Percentiles rank a stretch among this genome's conserved stretches.
These are phyloP conservation scores for Globisporangium mamillatum DNA, from an alignment of 352 stramenopile genomes.

Conservation along the genomic window DNA sequence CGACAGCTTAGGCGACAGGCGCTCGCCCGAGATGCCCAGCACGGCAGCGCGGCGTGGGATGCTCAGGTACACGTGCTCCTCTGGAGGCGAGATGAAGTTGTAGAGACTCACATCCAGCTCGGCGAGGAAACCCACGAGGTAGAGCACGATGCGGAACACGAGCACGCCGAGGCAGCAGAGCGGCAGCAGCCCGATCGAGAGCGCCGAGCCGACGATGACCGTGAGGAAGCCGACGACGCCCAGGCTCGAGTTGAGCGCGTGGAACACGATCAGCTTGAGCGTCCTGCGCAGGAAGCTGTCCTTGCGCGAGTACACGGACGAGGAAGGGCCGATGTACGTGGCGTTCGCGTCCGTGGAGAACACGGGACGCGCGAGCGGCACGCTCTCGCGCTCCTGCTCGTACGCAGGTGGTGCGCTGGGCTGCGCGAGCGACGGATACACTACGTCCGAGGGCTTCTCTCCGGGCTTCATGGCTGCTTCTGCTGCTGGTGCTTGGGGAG, in stretches of 20 bases:
- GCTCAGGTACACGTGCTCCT: constrained; percentile 49
- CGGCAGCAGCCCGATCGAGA: constrained; percentile 43
- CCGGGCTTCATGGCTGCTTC: constrained; percentile 10
- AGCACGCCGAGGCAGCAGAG: constrained; percentile 56
- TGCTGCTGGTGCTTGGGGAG: background rate
- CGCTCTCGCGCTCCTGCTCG: constrained; percentile 14
- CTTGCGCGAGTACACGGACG: background rate
- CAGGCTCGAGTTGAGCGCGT: constrained; percentile 54
- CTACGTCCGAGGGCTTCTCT: constrained; percentile 19
- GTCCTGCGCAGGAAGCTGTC: constrained; percentile 33
- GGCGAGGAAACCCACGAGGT: constrained; percentile 46
- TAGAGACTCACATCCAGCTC: constrained; percentile 56
- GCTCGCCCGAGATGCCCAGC: constrained; percentile 42
- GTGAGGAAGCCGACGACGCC: constrained; percentile 40
- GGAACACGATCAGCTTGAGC: constrained; percentile 57
- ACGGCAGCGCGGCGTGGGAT: constrained; percentile 28
- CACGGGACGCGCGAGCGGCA: constrained; percentile 26
- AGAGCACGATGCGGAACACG: constrained; percentile 53
- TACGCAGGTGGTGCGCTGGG: constrained; percentile 25
- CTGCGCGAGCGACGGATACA: constrained; percentile 30
- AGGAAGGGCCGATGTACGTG: constrained; percentile 23
- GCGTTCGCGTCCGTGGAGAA: background rate
- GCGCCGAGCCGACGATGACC: constrained; percentile 31
- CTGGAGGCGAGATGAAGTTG: constrained; percentile 59
- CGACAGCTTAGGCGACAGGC: constrained; percentile 47